Conservation (phyloP, 495 filamentous ascomycete genomes). For the Amorphotheca resinae region DNA sequence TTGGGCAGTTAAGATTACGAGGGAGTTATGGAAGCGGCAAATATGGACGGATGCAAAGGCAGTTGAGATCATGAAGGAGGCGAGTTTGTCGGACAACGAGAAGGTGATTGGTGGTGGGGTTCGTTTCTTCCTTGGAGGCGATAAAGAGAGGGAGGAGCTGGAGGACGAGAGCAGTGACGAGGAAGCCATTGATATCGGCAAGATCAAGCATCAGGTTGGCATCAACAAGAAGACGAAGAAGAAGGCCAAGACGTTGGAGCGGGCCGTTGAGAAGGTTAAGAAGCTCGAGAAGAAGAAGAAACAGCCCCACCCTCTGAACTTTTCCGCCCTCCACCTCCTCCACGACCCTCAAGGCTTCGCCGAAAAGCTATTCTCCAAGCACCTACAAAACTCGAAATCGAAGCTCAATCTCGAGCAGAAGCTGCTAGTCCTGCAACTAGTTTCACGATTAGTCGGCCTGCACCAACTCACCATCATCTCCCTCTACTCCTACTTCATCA, state of each 20-base stretch:
- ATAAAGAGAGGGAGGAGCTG: conserved; percentile 84
- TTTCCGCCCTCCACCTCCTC: conserved; percentile 92
- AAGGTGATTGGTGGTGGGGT: conserved; percentile 83
- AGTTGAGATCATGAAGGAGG: conserved; percentile 91
- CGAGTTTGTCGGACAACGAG: conserved; percentile 66
- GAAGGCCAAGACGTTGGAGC: conserved; percentile 62
- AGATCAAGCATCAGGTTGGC: conserved; percentile 66
- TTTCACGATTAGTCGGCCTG: conserved; percentile 80
- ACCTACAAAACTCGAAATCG: conserved; percentile 74
- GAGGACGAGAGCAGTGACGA: conserved; percentile 80
- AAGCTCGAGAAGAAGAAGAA: conserved; percentile 81
- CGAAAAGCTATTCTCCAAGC: conserved; percentile 79
- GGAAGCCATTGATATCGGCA: conserved; percentile 55
- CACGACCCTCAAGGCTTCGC: conserved; percentile 95
- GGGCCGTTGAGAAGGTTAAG: conserved; percentile 64
- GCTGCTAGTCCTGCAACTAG: conserved; percentile 73
- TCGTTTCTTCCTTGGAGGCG: conserved; percentile 88
- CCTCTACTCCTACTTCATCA: conserved; percentile 78
- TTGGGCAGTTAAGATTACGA: conserved; percentile 86
- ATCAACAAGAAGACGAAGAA: conserved; percentile 97
- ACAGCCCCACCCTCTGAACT: conserved; percentile 78
- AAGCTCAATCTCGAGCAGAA: conserved; percentile 87
- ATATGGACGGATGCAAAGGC: conserved; percentile 83
- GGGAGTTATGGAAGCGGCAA: conserved; percentile 78
- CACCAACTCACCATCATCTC: conserved; percentile 80